phyloP scores from a whole-genome alignment of 2,329 filamentous ascomycete genomes.

The Gaeumannomyces sp. region DNA sequence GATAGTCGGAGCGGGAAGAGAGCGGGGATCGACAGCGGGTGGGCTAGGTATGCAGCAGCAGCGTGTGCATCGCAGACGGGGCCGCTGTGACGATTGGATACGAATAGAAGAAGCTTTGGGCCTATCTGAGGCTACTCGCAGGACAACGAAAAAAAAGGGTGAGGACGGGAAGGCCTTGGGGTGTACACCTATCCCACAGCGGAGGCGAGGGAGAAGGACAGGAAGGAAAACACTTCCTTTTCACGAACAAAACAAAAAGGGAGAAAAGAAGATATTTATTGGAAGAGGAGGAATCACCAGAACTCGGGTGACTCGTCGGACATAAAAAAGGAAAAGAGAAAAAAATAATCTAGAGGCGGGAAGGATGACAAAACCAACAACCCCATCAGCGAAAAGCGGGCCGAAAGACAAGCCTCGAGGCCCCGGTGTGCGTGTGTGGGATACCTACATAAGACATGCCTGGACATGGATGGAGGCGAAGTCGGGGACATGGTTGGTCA shows the following conservation, averaged over 20 bases:
- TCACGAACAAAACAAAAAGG: not conserved
- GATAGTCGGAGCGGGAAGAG: not conserved
- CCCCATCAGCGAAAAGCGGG: not conserved
- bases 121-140: not conserved
- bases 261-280: not conserved
- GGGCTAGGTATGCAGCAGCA: not conserved
- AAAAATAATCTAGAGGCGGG: not conserved
- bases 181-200: not conserved
- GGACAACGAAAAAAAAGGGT: not conserved
- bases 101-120: not conserved
- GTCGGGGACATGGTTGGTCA: not conserved
- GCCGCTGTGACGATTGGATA: not conserved
- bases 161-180: not conserved
- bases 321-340: not conserved
- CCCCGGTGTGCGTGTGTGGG: too few relatives aligned
- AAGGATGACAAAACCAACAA: constrained; percentile 1
- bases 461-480: not conserved
- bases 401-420: not conserved
- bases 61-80: constrained; percentile 2
- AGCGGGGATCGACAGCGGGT: constrained; percentile 1
- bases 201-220: not conserved
- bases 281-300: not conserved
- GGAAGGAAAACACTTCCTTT: not conserved
- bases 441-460: too few relatives aligned
- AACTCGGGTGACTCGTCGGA: not conserved